Evolutionary conservation across 176 grass and related monocot genomes (phyloP).

Genomic region (Musa itinerans): DNA sequence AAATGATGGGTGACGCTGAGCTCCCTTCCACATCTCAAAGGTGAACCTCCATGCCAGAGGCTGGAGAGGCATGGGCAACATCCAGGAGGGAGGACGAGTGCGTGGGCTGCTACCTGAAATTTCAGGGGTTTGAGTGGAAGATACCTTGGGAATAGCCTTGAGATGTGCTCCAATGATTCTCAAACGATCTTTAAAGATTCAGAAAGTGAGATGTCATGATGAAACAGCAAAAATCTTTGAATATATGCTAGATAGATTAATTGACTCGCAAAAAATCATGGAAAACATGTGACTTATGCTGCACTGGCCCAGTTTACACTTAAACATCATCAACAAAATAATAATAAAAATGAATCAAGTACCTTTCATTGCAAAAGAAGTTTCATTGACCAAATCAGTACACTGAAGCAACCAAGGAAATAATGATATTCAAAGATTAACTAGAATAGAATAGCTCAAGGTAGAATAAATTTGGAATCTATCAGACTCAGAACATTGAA

Average conservation of each 20-base stretch:
- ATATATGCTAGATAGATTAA: not conserved
- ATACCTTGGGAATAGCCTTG: constrained; percentile 30
- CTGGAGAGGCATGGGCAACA: constrained; percentile 47
- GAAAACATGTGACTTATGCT: no score
- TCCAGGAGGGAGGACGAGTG: constrained; percentile 46
- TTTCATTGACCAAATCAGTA: no score
- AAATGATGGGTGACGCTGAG: constrained; percentile 33
- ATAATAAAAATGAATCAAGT: no score
- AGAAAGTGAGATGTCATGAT: constrained; percentile 16
- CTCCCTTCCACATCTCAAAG: constrained; percentile 80
- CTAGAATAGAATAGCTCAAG: no score
- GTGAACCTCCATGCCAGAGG: constrained; percentile 63
- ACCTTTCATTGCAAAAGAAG: no score
- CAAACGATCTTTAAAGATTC: constrained; percentile 58
- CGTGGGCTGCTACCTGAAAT: constrained; percentile 52
- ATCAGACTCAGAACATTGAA: no score
- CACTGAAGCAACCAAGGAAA: no score
- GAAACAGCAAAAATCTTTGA: not conserved
- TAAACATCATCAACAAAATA: no score
- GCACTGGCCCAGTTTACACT: no score
- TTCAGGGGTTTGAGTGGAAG: constrained; percentile 49
- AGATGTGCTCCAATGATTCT: constrained; percentile 85
- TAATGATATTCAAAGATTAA: no score
- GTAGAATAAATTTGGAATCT: no score
- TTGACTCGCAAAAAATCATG: no score